Percentiles rank a stretch among this genome's conserved stretches.
phyloP scores from a whole-genome alignment of 805 yeast species.

The Candida incommunis region DNA sequence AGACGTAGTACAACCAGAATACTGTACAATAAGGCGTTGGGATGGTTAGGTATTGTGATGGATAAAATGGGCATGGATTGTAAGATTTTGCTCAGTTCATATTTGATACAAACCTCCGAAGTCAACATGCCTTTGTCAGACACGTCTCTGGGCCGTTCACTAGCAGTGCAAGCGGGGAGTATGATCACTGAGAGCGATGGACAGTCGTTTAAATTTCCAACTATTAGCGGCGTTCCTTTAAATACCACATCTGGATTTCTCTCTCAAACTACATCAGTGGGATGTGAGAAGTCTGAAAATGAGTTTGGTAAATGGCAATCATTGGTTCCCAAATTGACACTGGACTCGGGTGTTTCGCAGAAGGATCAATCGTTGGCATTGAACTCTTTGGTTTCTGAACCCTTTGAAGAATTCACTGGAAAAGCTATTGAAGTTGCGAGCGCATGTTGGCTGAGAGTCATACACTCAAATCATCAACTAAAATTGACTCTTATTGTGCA shows the following conservation, averaged over 20 bases:
- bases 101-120: conserved; percentile 39
- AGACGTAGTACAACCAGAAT: conserved; percentile 51
- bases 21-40: conserved; percentile 42
- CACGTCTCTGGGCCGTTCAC: conserved; percentile 70
- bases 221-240: conserved; percentile 26
- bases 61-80: conserved; percentile 54
- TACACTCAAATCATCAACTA: conserved; percentile 48
- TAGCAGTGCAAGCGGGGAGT: conserved; percentile 85
- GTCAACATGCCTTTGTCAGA: conserved; percentile 22
- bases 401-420: conserved; percentile 53
- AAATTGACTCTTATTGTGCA: conserved; percentile 53
- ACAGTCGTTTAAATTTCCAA: conserved; percentile 36
- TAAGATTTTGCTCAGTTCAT: conserved; percentile 65
- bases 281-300: background rate
- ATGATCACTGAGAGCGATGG: conserved; percentile 50
- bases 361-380: background rate
- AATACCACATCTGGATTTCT: conserved; percentile 56
- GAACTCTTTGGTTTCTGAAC: conserved; percentile 18
- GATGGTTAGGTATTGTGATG: conserved; percentile 54
- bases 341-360: background rate
- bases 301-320: background rate
- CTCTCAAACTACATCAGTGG: conserved; percentile 33
- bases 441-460: conserved; percentile 67
- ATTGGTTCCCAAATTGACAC: background rate
- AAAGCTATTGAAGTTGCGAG: conserved; percentile 48